These are phyloP conservation scores for Lasiosphaeria ovina DNA, from an alignment of 495 filamentous ascomycete species.

Conservation along the genomic window DNA sequence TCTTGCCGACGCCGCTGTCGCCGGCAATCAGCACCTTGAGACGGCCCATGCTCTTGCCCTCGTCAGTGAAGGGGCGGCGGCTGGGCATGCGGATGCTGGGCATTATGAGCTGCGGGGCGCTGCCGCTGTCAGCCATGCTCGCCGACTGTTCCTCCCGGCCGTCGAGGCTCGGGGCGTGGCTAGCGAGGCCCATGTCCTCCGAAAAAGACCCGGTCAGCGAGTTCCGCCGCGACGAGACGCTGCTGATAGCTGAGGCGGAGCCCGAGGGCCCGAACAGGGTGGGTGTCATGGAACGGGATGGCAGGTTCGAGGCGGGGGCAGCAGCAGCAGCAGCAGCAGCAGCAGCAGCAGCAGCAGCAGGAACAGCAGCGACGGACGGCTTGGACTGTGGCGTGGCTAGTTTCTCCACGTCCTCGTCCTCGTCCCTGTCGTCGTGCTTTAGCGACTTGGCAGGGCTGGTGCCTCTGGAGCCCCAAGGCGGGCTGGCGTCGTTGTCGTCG, in stretches of 20 bases:
- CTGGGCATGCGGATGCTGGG: slow-evolving; percentile 94
- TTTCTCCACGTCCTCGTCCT: too few relatives aligned
- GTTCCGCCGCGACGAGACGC: slow-evolving; percentile 54
- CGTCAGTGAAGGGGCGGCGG: slow-evolving; percentile 85
- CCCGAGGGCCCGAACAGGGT: slow-evolving; percentile 48
- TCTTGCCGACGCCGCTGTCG: slow-evolving; percentile 80
- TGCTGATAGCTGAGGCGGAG: slow-evolving; percentile 46
- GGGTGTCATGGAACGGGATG: slow-evolving; percentile 57
- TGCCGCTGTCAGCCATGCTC: slow-evolving; percentile 48
- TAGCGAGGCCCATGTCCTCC: slow-evolving; percentile 45
- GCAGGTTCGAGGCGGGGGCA: slow-evolving; percentile 24
- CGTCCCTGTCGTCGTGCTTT: too few relatives aligned
- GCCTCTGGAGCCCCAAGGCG: too few relatives aligned
- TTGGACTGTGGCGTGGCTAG: neutral
- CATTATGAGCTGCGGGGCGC: slow-evolving; percentile 91
- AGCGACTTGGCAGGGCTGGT: too few relatives aligned
- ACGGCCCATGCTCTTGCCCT: slow-evolving; percentile 77
- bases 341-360: too few relatives aligned
- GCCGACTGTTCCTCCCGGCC: slow-evolving; percentile 14
- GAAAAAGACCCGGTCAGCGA: slow-evolving; percentile 48
- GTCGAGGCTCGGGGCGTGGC: slow-evolving; percentile 39
- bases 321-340: too few relatives aligned
- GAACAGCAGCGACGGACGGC: neutral
- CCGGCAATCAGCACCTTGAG: slow-evolving; percentile 89
- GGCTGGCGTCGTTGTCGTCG: slow-evolving; percentile 2